Percentiles rank a stretch among this genome's conserved stretches.
Conservation (phyloP, 129 eudicot genomes). For the Artemisia annua region DNA sequence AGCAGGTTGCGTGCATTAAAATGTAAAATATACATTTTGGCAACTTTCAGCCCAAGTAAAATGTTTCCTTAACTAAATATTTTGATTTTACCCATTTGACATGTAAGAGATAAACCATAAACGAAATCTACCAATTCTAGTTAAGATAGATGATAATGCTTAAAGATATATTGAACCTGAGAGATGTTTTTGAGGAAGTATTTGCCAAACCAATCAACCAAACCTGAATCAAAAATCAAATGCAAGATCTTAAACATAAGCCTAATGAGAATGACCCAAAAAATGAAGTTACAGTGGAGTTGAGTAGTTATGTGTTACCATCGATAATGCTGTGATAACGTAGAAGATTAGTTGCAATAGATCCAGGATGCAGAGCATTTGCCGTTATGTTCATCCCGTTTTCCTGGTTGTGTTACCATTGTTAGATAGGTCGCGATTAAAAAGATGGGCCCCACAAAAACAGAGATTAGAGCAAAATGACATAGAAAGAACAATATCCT, state of each 20-base stretch:
- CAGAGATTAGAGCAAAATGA: neutral
- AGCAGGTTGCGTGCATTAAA: too few relatives aligned
- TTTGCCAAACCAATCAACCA: slow-evolving; percentile 47
- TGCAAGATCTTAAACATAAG: slow-evolving; percentile 1
- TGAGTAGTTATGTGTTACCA: slow-evolving; percentile 37
- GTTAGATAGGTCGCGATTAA: neutral
- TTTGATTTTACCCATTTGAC: neutral
- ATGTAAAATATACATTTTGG: too few relatives aligned
- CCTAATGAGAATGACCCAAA: neutral
- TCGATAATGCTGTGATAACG: slow-evolving; percentile 57
- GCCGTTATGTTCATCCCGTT: slow-evolving; percentile 53
- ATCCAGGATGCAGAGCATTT: slow-evolving; percentile 68
- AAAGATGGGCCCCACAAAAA: neutral
- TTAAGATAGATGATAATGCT: neutral
- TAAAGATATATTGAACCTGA: slow-evolving; percentile 49
- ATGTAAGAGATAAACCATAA: neutral
- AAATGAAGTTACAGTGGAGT: slow-evolving; percentile 4
- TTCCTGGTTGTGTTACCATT: slow-evolving; percentile 34
- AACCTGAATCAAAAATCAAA: slow-evolving; percentile 47
- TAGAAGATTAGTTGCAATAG: slow-evolving; percentile 68
- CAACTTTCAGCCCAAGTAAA: neutral
- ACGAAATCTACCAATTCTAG: neutral
- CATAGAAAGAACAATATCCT: neutral
- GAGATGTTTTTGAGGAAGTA: slow-evolving; percentile 60
- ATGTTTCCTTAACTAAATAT: neutral